These are phyloP conservation scores for Gossypium anomalum DNA, from an alignment of 345 rosid species.

Conservation along the genomic window DNA sequence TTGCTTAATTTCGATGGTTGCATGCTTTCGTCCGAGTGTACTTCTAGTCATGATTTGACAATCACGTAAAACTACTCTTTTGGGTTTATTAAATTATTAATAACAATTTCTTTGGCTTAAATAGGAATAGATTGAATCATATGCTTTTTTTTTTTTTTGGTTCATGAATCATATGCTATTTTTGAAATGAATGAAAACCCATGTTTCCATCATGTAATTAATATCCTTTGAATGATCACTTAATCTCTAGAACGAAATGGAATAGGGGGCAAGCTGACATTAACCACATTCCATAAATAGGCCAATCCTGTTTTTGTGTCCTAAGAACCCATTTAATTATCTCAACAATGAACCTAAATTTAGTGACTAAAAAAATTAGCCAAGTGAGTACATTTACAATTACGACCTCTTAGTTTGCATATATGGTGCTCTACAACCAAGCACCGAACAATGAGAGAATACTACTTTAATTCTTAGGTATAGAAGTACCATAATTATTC, in stretches of 20 bases:
- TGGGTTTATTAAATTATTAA: no score
- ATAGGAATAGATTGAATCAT: no score
- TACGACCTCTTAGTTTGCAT: not conserved
- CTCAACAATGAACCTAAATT: not conserved
- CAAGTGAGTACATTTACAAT: not conserved
- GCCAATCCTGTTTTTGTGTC: not conserved
- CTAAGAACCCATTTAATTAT: not conserved
- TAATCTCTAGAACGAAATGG: not conserved
- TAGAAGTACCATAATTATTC: not conserved
- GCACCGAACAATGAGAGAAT: not conserved
- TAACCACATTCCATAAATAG: not conserved
- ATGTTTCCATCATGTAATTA: not conserved
- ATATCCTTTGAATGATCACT: not conserved
- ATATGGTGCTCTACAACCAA: constrained; percentile 16
- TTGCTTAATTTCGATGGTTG: no score
- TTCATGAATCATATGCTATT: not conserved
- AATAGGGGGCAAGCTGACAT: not conserved
- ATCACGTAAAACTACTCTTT: no score
- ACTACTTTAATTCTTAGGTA: not conserved
- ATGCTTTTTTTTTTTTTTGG: not conserved
- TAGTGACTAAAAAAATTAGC: not conserved
- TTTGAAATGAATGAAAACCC: not conserved
- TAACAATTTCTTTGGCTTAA: no score
- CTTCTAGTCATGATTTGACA: no score
- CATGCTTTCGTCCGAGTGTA: no score